phyloP scores from a whole-genome alignment of 768 basidiomycete genomes.

The Xerocomellus intermedius region DNA sequence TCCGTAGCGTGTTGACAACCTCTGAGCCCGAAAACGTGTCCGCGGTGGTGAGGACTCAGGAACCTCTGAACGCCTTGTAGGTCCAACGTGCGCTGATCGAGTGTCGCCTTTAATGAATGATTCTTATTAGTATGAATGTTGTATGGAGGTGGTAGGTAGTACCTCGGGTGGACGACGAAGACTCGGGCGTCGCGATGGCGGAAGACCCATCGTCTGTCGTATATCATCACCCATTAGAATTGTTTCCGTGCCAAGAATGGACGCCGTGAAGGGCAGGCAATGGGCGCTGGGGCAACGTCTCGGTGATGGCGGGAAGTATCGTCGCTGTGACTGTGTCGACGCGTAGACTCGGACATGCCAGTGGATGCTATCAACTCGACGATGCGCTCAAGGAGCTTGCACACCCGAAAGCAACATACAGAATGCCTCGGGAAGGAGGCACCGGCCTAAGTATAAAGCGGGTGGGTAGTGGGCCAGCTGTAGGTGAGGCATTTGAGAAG shows the following conservation, averaged over 20 bases:
- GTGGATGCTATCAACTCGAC: conserved; percentile 8
- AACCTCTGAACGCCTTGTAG: conserved; percentile 43
- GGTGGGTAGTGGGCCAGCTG: conserved; percentile 9
- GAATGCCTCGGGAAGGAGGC: background rate
- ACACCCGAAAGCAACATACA: conserved; percentile 15
- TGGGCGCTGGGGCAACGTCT: background rate
- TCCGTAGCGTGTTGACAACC: conserved; percentile 39
- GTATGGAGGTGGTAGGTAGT: conserved; percentile 1
- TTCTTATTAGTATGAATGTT: conserved; percentile 3
- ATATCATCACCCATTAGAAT: background rate
- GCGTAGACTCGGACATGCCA: conserved; percentile 1
- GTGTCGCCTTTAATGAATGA: conserved; percentile 21
- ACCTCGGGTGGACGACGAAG: background rate
- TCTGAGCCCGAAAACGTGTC: conserved; percentile 46
- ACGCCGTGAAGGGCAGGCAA: background rate
- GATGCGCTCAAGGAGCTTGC: conserved; percentile 9
- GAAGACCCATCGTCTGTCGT: conserved; percentile 5
- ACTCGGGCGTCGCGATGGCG: background rate
- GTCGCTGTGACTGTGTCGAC: background rate
- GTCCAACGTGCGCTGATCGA: conserved; percentile 42
- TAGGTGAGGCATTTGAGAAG: background rate
- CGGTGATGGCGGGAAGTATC: background rate
- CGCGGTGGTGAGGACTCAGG: conserved; percentile 37
- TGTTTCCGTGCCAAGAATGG: background rate
- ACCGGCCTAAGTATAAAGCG: conserved; percentile 7